These are phyloP conservation scores for Neurospora sp. DNA, from an alignment of 2,329 filamentous ascomycete genomes.

Conservation along the genomic window DNA sequence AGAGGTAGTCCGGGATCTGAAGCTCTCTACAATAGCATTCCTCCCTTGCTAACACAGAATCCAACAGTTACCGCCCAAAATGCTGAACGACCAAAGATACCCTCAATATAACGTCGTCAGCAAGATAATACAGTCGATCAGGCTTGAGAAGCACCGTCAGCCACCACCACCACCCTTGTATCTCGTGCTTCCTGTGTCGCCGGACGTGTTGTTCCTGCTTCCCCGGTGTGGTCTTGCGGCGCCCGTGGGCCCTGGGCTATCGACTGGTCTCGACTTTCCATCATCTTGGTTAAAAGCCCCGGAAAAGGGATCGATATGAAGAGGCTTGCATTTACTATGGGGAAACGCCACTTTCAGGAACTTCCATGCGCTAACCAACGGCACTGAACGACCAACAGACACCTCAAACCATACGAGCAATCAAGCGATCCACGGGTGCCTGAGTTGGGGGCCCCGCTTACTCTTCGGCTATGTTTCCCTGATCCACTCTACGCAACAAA, in stretches of 20 bases:
- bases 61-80: not conserved
- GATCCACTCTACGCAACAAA: not conserved
- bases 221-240: slow-evolving; percentile 6
- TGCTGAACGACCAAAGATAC: not conserved
- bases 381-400: not conserved
- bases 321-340: not conserved
- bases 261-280: not conserved
- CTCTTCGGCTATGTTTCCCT: not conserved
- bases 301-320: not conserved
- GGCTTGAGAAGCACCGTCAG: no score
- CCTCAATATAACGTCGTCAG: not conserved
- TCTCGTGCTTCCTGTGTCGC: slow-evolving; percentile 3
- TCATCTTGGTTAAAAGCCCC: slow-evolving; percentile 3
- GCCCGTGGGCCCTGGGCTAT: not conserved
- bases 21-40: not conserved
- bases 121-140: not conserved
- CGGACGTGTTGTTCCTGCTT: slow-evolving; percentile 5
- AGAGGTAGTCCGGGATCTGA: not conserved
- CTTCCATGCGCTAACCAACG: not conserved
- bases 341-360: not conserved
- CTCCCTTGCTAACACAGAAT: not conserved
- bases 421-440: not conserved
- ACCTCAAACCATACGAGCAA: not conserved
- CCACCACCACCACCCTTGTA: not conserved
- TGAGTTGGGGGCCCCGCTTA: not conserved